A percentile compares a stretch with the other conserved stretches of the same genome.
phyloP scores from a whole-genome alignment of 2,329 filamentous ascomycete species.

The Hymenoscyphus repandus region DNA sequence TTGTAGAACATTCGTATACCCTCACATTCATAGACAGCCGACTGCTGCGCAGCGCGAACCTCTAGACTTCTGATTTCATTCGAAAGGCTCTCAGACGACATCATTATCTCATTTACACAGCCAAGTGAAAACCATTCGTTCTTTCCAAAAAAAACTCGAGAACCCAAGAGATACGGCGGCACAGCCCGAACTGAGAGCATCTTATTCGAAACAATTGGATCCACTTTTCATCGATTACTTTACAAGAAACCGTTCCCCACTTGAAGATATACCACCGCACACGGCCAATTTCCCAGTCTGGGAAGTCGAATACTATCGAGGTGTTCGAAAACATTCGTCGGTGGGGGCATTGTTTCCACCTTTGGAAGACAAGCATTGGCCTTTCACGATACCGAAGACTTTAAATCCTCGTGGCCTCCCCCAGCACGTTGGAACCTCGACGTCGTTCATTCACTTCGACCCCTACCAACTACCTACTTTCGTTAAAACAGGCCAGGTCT shows the following conservation, averaged over 20 bases:
- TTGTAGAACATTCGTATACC: background rate
- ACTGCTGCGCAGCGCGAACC: background rate
- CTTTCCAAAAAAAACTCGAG: background rate
- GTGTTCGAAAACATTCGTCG: background rate
- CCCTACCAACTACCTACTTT: background rate
- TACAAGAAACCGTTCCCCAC: background rate
- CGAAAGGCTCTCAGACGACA: background rate
- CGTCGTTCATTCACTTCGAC: background rate
- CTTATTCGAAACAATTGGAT: background rate
- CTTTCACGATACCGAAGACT: background rate
- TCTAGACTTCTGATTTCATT: background rate
- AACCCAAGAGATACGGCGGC: background rate
- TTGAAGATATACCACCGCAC: background rate
- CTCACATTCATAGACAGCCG: background rate
- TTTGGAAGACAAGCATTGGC: background rate
- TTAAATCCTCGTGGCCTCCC: background rate
- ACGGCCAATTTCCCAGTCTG: background rate
- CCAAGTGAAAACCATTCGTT: background rate
- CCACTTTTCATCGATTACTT: conserved; percentile 2
- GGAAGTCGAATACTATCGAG: too few species aligned
- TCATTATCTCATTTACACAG: background rate
- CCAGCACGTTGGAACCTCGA: background rate
- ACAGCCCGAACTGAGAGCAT: background rate
- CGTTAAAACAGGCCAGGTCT: background rate
- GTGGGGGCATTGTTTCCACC: background rate